Evolutionary conservation across 1,139 yeast genomes (phyloP).

Genomic region (Geotrichum aggregatum): DNA sequence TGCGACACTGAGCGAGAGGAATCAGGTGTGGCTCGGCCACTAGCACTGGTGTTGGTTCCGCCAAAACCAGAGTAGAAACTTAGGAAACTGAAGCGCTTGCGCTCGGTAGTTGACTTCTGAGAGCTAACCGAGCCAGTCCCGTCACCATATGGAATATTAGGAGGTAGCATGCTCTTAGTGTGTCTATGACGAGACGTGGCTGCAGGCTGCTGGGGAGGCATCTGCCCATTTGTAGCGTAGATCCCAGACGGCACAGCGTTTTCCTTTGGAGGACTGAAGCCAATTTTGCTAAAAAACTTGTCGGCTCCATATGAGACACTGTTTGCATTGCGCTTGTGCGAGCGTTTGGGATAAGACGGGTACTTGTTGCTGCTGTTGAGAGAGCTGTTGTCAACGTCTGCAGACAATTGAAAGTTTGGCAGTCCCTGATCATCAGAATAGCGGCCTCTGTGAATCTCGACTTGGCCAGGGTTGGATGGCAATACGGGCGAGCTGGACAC

Average conservation of each 20-base stretch:
- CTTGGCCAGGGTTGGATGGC: slow-evolving; percentile 14
- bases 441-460: slow-evolving; percentile 14
- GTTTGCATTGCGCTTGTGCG: slow-evolving; percentile 24
- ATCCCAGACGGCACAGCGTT: slow-evolving; percentile 2
- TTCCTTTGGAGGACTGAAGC: slow-evolving; percentile 21
- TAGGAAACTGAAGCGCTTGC: slow-evolving; percentile 31
- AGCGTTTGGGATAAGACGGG: slow-evolving; percentile 15
- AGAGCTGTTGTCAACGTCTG: slow-evolving; percentile 6
- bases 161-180: slow-evolving; percentile 17
- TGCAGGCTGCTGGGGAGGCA: slow-evolving; percentile 13
- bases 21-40: background rate
- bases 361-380: slow-evolving; percentile 7
- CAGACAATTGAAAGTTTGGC: slow-evolving; percentile 2
- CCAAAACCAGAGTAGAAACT: slow-evolving; percentile 25
- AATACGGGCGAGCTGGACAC: slow-evolving; percentile 11
- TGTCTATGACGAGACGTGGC: slow-evolving; percentile 12
- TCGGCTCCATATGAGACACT: slow-evolving; percentile 35
- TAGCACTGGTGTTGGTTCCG: background rate
- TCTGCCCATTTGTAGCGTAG: slow-evolving; percentile 7
- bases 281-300: slow-evolving; percentile 31
- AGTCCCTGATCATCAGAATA: slow-evolving; percentile 13
- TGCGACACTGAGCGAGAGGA: slow-evolving; percentile 2
- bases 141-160: slow-evolving; percentile 3
- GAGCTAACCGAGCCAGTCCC: slow-evolving; percentile 12
- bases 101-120: slow-evolving; percentile 19